Base-by-base conservation (phyloP, 2,329 filamentous ascomycete species). In the Fusarium globosum region DNA sequence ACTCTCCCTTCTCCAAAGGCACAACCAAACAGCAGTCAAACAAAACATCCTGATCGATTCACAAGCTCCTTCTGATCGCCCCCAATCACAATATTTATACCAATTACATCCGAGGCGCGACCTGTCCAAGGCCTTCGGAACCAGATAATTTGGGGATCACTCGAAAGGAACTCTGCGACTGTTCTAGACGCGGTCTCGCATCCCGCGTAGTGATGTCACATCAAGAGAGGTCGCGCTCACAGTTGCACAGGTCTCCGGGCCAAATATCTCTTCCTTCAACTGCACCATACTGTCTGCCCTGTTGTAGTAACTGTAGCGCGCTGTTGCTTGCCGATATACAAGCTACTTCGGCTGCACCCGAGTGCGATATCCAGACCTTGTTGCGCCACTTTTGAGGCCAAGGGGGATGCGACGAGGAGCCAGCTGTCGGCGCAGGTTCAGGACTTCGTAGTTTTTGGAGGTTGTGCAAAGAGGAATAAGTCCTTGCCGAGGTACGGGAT, bases 381-480 rank as follows among this genome's bases (percentile, higher is more conserved):
- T 26, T 26, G 23, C 23, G 23, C 23, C 23, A 26, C 23, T 26
- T 26, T 26, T 26, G 23, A 26, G 23, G 26, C 5, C 5, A 18
- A 8, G 11, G n/a, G 1, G 8, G 7, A 18, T 23, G 3, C 11
- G 10, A 23, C 10, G 0, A 43, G 2, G 6, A 43, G 2, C 16
- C n/a, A 26, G n/a, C 3, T 43, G 0, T 26, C 23, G 23, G 23
- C 23, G 15, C 2, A 3, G 5, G 18, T 8, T 18, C 15, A 18
- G 18, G n/a, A 13, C n/a, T 23, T 9, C 16, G 7, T 23, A 12
- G 0, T 23, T 11, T 0, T 13, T 8, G 7, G 15, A 8, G 18
- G 7, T 43, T 43, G 16, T 23, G 12, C 8, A 18, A 5, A 23
- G n/a, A 43, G 5, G 42, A 8, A 23, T 8, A 13, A 0, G 11